A percentile compares a stretch with the other conserved stretches of the same genome.
Conservation (phyloP, 169 alveolate genomes). For the Amoebophrya sp. region DNA sequence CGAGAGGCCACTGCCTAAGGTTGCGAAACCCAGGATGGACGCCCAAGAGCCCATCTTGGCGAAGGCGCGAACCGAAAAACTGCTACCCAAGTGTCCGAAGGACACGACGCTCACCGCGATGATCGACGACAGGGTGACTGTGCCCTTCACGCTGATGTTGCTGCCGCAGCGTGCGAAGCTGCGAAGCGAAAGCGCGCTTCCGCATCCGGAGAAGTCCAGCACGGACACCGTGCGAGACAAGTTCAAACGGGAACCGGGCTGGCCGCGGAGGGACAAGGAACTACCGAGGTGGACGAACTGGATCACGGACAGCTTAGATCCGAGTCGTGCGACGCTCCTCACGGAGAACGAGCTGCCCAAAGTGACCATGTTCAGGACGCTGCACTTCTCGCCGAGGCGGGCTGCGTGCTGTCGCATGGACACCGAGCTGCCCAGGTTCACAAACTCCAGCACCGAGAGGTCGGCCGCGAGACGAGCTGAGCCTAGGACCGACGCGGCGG, state of each 20-base stretch:
- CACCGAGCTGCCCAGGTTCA: constrained; percentile 23
- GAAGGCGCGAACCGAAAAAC: constrained; percentile 21
- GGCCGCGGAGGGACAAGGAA: constrained; percentile 12
- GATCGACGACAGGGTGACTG: too few relatives aligned
- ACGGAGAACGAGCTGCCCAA: constrained; percentile 30
- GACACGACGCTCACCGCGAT: too few relatives aligned
- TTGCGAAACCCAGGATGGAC: neutral
- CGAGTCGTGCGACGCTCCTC: neutral
- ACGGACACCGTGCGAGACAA: too few relatives aligned
- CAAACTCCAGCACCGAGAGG: neutral
- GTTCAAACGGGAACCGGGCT: neutral
- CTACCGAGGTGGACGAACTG: neutral
- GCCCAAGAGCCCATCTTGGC: neutral
- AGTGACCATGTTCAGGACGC: neutral
- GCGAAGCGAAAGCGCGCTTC: too few relatives aligned
- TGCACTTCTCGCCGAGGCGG: neutral
- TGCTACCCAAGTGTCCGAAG: neutral
- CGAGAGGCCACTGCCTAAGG: neutral
- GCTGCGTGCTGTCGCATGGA: neutral
- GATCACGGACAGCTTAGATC: neutral
- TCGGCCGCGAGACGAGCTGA: neutral
- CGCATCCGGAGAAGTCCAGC: too few relatives aligned
- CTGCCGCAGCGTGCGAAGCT: too few relatives aligned
- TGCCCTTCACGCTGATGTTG: too few relatives aligned
- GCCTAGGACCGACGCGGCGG: neutral